Base-by-base conservation (phyloP, 2,329 filamentous ascomycete species). In the Spiromastix sp. region DNA sequence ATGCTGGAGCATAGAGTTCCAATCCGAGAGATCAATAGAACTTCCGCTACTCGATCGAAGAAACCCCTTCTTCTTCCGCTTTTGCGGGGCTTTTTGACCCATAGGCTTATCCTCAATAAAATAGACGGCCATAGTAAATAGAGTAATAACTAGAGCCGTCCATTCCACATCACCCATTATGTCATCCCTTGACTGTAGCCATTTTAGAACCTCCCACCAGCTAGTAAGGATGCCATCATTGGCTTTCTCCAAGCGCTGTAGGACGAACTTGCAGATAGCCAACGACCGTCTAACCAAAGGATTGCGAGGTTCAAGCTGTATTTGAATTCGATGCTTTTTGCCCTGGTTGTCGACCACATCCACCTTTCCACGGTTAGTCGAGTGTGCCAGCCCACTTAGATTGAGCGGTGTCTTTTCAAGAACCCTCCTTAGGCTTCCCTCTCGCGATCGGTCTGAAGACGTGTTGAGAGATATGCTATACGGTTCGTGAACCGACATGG, bases 161-260 rank as follows among this genome's bases (percentile, higher is more conserved):
- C 81, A 87, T 54, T 87, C 83, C 2, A 62, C 38, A 42, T 80
- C 69, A 3, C 59, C 56, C 10, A 66, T 52, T 5, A 62, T 51
- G 3, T 68, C 58, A 3, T 67, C 62, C 37, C 69, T 67, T 8
- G 58, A 19, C 25, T 63, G 61, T 26, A 84, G 63, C 82, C 82
- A 89, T 42, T 76, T 73, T 58, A 81, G 71, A 13, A 74, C 68
- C 50, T 84, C 78, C 71, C 81, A 82, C 80, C 82, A 87, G 2
- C 72, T 75, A 7, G 77, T 69, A 38, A 83, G 60, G 7, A 85
- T 59, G 17, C 66, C 64, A 66, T 81, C 61, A 65, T 79, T 41
- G 60, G 74, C 57, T 38, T 60, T 58, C 26, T 71, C 66, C 1
- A 68, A 64, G 13, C 74, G 63, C 5, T 74, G 73, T 18, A 86